Conservation (phyloP, 2,329 filamentous ascomycete genomes). For the Apiospora kogelbergensis region DNA sequence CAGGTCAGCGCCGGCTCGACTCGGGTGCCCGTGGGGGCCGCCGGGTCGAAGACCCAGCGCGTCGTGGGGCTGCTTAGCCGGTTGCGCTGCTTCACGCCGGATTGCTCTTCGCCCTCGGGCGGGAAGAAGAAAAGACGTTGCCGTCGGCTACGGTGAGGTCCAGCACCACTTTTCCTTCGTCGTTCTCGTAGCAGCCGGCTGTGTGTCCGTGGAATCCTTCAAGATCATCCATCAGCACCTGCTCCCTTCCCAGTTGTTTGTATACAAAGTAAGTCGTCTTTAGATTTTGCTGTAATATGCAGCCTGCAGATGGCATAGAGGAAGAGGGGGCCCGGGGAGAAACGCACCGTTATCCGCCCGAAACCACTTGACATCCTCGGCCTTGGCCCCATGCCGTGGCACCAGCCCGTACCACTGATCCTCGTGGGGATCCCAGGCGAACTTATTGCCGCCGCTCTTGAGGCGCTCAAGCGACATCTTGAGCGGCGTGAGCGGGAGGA, state of each 20-base stretch:
- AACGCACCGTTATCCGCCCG: slow-evolving; percentile 48
- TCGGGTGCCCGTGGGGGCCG: slow-evolving; percentile 34
- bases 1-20: slow-evolving; percentile 36
- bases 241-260: neutral
- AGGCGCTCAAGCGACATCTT: slow-evolving; percentile 45
- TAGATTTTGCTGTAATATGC: neutral
- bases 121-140: slow-evolving; percentile 49
- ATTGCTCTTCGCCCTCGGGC: slow-evolving; percentile 30
- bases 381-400: slow-evolving; percentile 47
- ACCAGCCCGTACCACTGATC: slow-evolving; percentile 57
- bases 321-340: neutral
- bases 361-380: slow-evolving; percentile 54
- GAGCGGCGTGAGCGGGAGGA: slow-evolving; percentile 48
- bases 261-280: neutral
- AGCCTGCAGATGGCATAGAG: neutral
- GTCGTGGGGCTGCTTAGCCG: slow-evolving; percentile 39
- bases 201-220: slow-evolving; percentile 47
- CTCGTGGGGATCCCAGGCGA: slow-evolving; percentile 52
- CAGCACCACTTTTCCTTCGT: slow-evolving; percentile 43
- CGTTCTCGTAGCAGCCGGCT: slow-evolving; percentile 48
- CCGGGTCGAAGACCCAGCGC: slow-evolving; percentile 41
- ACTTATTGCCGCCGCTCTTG: slow-evolving; percentile 48
- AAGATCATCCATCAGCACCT: neutral
- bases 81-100: slow-evolving; percentile 25
- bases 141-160: slow-evolving; percentile 44